Conservation (phyloP, 495 filamentous ascomycete genomes). For the Aspergillus biplanus region DNA sequence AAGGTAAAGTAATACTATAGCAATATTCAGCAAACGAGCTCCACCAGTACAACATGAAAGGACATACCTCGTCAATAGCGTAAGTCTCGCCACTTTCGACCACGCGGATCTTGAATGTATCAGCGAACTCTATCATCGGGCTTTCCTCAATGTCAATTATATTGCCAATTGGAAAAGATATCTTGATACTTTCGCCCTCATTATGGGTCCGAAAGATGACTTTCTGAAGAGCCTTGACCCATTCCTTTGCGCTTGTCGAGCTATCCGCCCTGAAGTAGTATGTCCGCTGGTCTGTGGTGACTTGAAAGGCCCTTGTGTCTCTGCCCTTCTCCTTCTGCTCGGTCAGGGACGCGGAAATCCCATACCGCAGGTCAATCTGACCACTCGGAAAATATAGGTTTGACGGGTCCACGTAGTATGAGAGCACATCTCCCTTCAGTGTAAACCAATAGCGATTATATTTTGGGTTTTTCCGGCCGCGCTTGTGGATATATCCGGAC, state of each 20-base stretch:
- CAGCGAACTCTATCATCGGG: constrained; percentile 87
- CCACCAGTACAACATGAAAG: not conserved
- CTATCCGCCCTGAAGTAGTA: constrained; percentile 94
- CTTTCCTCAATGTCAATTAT: constrained; percentile 93
- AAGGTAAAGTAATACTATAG: constrained; percentile 95
- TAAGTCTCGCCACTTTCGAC: constrained; percentile 91
- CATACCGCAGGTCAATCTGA: constrained; percentile 90
- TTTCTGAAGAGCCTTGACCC: constrained; percentile 92
- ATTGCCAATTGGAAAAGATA: constrained; percentile 85
- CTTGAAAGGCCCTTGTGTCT: constrained; percentile 73
- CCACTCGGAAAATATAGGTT: constrained; percentile 91
- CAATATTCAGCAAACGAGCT: constrained; percentile 26
- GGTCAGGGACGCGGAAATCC: constrained; percentile 76
- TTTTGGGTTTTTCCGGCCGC: constrained; percentile 84
- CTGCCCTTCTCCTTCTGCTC: constrained; percentile 70
- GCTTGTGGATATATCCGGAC: constrained; percentile 87
- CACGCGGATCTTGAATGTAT: constrained; percentile 91
- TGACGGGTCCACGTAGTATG: constrained; percentile 85
- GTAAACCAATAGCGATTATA: constrained; percentile 96
- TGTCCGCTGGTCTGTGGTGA: constrained; percentile 79
- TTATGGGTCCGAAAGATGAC: constrained; percentile 97
- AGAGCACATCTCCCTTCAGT: constrained; percentile 91
- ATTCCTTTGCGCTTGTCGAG: constrained; percentile 86
- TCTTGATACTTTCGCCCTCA: constrained; percentile 96
- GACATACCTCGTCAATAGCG: constrained; percentile 87